Evolutionary conservation across 2,329 filamentous ascomycete genomes (phyloP).

Genomic region (Calonectria pauciramosa): DNA sequence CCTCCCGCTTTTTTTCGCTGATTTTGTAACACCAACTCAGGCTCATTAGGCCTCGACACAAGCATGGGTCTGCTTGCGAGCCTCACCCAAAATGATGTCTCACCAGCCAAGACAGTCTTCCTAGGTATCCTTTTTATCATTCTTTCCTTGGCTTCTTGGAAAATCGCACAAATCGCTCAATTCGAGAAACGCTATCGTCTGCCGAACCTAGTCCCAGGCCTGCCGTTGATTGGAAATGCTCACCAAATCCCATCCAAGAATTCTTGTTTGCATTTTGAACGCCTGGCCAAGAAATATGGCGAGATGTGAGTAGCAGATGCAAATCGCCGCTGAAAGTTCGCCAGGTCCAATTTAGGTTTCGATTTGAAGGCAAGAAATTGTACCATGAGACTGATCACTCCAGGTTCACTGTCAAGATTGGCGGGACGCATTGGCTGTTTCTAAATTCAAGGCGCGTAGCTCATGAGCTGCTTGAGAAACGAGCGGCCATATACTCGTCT

Average conservation of each 20-base stretch:
- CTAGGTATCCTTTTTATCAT: not conserved
- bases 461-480: conserved; percentile 5
- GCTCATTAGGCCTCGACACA: not conserved
- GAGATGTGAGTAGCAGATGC: not conserved
- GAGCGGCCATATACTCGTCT: conserved; percentile 4
- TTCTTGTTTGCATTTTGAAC: not conserved
- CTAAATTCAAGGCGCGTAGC: conserved; percentile 12
- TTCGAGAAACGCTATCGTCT: not conserved
- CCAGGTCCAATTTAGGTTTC: not conserved
- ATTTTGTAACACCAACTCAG: not conserved
- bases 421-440: conserved; percentile 7
- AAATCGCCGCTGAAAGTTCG: not conserved
- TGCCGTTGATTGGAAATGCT: not conserved
- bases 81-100: not conserved
- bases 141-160: not conserved
- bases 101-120: not conserved
- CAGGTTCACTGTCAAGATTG: conserved; percentile 17
- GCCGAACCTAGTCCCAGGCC: not conserved
- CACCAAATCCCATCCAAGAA: not conserved
- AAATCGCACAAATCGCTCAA: not conserved
- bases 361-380: not conserved
- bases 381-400: not conserved
- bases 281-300: not conserved
- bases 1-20: not conserved
- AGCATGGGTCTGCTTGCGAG: not conserved